phyloP scores from a whole-genome alignment of 2,329 filamentous ascomycete genomes.

The Ophiostoma quercus region DNA sequence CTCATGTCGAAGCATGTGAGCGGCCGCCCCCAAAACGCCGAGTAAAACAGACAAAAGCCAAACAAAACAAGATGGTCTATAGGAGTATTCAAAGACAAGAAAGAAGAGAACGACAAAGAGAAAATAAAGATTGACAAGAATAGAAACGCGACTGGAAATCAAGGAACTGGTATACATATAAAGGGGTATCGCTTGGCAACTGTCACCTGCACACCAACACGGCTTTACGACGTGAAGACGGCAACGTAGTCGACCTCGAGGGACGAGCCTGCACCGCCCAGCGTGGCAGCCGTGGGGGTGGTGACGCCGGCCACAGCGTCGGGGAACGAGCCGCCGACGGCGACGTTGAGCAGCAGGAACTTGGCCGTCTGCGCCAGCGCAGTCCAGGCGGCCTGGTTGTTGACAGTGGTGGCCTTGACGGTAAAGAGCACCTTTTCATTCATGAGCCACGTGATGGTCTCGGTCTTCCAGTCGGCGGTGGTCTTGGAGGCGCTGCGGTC shows the following conservation, averaged over 20 bases:
- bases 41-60: background rate
- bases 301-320: slow-evolving; percentile 31
- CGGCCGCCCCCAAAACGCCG: background rate
- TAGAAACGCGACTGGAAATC: background rate
- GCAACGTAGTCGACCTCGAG: slow-evolving; percentile 51
- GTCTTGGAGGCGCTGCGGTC: slow-evolving; percentile 40
- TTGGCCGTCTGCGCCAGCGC: slow-evolving; percentile 46
- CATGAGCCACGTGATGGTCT: slow-evolving; percentile 49
- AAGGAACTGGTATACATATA: slow-evolving; percentile 5
- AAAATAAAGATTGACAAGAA: background rate
- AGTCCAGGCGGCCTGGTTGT: slow-evolving; percentile 45
- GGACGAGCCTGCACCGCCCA: slow-evolving; percentile 43
- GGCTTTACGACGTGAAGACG: slow-evolving; percentile 32
- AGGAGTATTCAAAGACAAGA: background rate
- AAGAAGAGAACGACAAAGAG: background rate
- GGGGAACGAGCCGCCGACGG: slow-evolving; percentile 47
- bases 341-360: slow-evolving; percentile 52
- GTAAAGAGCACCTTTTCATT: slow-evolving; percentile 43
- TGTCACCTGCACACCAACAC: background rate
- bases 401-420: slow-evolving; percentile 43
- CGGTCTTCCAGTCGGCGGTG: slow-evolving; percentile 39
- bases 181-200: background rate
- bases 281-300: slow-evolving; percentile 44
- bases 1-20: background rate
- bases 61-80: background rate